phyloP scores from a whole-genome alignment of 73 alveolate species.

The Tetrahymena malaccensis region DNA sequence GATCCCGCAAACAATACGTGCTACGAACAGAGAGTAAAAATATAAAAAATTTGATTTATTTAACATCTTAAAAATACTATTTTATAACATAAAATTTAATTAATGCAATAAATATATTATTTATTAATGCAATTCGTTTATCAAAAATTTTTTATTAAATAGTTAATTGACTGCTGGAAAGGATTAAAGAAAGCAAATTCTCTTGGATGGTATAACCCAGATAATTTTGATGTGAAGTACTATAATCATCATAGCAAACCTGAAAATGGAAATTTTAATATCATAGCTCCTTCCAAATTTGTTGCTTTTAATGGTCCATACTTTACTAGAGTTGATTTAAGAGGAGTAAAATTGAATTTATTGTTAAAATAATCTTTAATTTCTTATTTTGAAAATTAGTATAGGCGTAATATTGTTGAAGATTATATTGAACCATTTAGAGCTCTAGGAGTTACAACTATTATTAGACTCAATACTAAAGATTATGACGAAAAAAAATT shows the following conservation, averaged over 20 bases:
- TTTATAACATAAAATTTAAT: neutral
- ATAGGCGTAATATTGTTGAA: neutral
- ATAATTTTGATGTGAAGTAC: conserved; percentile 36
- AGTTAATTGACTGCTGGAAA: conserved; percentile 34
- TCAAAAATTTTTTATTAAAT: neutral
- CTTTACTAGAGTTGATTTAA: neutral
- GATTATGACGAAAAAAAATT: conserved; percentile 16
- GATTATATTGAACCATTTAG: conserved; percentile 4
- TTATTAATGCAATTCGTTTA: neutral
- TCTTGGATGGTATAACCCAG: conserved; percentile 69
- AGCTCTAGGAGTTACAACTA: conserved; percentile 23
- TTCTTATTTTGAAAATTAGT: neutral
- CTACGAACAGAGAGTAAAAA: neutral
- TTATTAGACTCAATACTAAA: conserved; percentile 8
- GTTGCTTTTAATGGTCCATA: conserved; percentile 65
- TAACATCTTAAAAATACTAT: neutral
- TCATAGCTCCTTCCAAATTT: conserved; percentile 57
- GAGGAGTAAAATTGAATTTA: neutral
- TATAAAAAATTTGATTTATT: neutral
- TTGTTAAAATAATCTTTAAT: neutral
- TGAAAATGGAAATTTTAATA: conserved; percentile 46
- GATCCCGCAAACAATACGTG: neutral
- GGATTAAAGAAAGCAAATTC: conserved; percentile 63
- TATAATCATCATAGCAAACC: conserved; percentile 39
- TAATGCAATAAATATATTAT: no score